Conservation (phyloP, 768 basidiomycete species). For the Cystofilobasidium bisporidii region DNA sequence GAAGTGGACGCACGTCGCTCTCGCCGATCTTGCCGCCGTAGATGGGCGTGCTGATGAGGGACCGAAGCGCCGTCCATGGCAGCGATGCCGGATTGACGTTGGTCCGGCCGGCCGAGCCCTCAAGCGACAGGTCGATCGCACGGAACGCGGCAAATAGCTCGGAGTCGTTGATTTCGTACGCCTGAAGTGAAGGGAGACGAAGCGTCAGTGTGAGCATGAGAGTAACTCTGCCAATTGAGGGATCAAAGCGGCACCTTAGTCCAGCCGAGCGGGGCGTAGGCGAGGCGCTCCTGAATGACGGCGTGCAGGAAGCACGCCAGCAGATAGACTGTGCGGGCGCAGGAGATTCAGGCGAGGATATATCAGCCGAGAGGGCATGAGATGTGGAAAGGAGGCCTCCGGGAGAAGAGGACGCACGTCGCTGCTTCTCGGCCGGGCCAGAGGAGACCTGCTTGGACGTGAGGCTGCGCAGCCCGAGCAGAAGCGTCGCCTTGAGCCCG, state of each 20-base stretch:
- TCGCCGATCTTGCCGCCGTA: constrained; percentile 45
- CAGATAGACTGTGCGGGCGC: constrained; percentile 42
- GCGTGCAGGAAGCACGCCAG: constrained; percentile 95
- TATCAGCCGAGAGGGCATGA: too few species aligned
- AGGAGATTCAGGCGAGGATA: not conserved
- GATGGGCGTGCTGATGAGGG: constrained; percentile 87
- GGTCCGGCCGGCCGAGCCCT: constrained; percentile 63
- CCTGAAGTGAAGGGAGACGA: constrained; percentile 30
- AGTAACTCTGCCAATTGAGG: too few species aligned
- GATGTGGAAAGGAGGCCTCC: too few species aligned
- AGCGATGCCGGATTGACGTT: constrained; percentile 87
- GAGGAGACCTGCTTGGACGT: constrained; percentile 56
- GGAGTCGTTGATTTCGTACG: constrained; percentile 98
- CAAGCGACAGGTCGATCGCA: constrained; percentile 87
- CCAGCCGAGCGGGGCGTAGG: constrained; percentile 94
- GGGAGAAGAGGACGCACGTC: constrained; percentile 73
- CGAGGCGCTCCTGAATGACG: constrained; percentile 88
- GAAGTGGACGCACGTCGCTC: constrained; percentile 17
- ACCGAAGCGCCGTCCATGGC: constrained; percentile 91
- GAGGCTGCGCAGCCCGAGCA: constrained; percentile 69
- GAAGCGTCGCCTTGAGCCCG: constrained; percentile 88
- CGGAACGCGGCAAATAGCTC: constrained; percentile 87
- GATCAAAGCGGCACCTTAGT: constrained; percentile 50
- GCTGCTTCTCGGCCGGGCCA: constrained; percentile 85
- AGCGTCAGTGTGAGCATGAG: not conserved